Evolutionary conservation across 2,329 filamentous ascomycete species (phyloP).

Genomic region (Colletotrichum sublineola): DNA sequence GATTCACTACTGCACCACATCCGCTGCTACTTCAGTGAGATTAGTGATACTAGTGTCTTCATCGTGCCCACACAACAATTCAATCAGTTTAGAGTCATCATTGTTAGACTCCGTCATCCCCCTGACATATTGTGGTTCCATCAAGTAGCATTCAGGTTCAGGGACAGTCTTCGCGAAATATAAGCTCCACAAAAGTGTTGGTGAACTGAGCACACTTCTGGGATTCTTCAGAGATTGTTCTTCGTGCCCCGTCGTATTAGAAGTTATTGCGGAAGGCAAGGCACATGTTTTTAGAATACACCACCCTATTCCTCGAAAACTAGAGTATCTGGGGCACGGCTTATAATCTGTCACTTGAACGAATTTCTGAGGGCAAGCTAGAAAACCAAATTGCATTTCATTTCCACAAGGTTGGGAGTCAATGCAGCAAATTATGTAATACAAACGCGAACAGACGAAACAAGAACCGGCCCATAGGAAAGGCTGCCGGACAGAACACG

Average conservation of each 20-base stretch:
- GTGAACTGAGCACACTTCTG: slow-evolving; percentile 50
- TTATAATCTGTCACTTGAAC: slow-evolving; percentile 27
- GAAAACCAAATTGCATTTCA: slow-evolving; percentile 44
- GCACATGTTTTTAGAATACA: slow-evolving; percentile 52
- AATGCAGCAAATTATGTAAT: background rate
- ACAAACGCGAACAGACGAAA: slow-evolving; percentile 7
- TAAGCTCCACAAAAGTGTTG: slow-evolving; percentile 47
- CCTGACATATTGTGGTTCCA: too few relatives aligned
- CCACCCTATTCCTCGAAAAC: slow-evolving; percentile 56
- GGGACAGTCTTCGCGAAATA: slow-evolving; percentile 17
- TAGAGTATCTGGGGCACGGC: slow-evolving; percentile 42
- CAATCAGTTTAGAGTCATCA: background rate
- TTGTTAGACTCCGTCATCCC: background rate
- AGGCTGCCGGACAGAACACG: slow-evolving; percentile 19
- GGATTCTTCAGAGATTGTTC: slow-evolving; percentile 48
- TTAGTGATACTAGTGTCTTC: background rate
- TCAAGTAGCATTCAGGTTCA: too few relatives aligned
- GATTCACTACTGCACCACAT: background rate
- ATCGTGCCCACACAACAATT: background rate
- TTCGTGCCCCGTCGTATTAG: slow-evolving; percentile 50
- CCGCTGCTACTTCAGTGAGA: background rate
- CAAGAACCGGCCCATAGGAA: slow-evolving; percentile 34
- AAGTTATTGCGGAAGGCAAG: slow-evolving; percentile 59
- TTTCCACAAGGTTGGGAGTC: slow-evolving; percentile 16
- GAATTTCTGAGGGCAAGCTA: slow-evolving; percentile 37